Conservation (phyloP, 2,329 filamentous ascomycete species). For the Sporothrix schenckii region DNA sequence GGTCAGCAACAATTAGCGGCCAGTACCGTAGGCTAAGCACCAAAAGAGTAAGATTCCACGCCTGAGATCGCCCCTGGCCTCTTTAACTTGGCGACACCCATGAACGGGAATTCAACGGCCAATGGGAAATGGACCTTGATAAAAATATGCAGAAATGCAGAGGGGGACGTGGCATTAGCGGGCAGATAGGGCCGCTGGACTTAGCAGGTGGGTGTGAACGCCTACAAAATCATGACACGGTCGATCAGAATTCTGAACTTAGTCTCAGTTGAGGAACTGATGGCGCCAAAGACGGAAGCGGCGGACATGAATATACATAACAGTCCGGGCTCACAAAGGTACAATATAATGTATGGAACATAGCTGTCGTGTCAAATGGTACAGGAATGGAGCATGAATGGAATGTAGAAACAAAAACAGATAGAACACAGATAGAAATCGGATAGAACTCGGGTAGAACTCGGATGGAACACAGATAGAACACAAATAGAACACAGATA, state of each 20-base stretch:
- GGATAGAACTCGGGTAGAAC: too few relatives aligned
- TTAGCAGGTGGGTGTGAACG: not conserved
- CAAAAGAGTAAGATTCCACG: constrained; percentile 27
- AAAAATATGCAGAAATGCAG: not conserved
- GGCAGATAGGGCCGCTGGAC: not conserved
- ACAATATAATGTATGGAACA: not conserved
- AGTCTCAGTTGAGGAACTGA: not conserved
- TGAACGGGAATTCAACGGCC: not conserved
- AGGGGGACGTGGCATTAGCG: not conserved
- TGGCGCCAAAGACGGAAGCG: not conserved
- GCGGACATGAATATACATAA: too few relatives aligned
- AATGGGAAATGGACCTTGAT: not conserved
- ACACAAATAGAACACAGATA: not conserved
- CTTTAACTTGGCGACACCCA: not conserved
- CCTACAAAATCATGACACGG: not conserved
- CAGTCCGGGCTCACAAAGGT: not conserved
- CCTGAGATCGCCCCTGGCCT: constrained; percentile 23
- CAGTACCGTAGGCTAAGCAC: constrained; percentile 29
- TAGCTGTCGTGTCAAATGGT: not conserved
- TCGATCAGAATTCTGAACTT: constrained; percentile 11
- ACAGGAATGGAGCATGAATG: too few relatives aligned
- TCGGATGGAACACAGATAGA: not conserved
- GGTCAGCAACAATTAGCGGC: constrained; percentile 8
- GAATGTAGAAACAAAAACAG: too few relatives aligned
- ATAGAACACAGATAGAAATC: too few relatives aligned